These are phyloP conservation scores for Aegilops speltoides DNA, from an alignment of 176 grass and related monocot genomes.

Conservation along the genomic window DNA sequence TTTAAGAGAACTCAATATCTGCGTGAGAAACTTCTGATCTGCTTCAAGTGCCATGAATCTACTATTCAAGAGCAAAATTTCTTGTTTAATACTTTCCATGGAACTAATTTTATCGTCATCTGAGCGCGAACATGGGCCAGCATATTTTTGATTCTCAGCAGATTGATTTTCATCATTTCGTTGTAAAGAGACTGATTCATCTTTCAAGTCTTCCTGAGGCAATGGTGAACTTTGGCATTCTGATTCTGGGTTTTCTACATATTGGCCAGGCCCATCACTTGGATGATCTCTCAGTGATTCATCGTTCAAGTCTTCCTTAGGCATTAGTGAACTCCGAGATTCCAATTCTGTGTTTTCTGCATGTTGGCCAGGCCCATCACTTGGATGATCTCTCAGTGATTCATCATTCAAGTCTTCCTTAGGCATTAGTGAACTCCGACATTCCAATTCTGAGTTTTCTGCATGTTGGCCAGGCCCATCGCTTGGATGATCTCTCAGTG, in stretches of 20 bases:
- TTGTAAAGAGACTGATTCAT: slow-evolving; percentile 28
- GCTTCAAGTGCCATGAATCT: slow-evolving; percentile 66
- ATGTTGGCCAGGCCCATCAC: too few relatives aligned
- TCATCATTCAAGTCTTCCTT: background rate
- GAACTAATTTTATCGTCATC: slow-evolving; percentile 12
- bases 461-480: background rate
- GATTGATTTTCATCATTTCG: slow-evolving; percentile 16
- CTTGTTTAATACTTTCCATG: slow-evolving; percentile 31
- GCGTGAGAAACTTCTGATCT: slow-evolving; percentile 60
- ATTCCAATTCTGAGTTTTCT: slow-evolving; percentile 10
- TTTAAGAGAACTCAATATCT: slow-evolving; percentile 58
- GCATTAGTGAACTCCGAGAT: too few relatives aligned
- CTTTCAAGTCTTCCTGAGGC: background rate
- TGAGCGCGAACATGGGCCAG: slow-evolving; percentile 18
- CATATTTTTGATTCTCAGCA: slow-evolving; percentile 12
- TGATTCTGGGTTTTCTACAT: too few relatives aligned
- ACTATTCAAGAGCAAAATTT: slow-evolving; percentile 48
- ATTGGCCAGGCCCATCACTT: too few relatives aligned
- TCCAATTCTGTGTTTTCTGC: too few relatives aligned
- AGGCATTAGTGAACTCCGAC: background rate
- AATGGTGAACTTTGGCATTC: too few relatives aligned
- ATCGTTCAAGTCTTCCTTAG: background rate
- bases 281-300: background rate
- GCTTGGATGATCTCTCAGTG: background rate
- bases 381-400: background rate